Evolutionary conservation across 2,329 filamentous ascomycete genomes (phyloP).

Genomic region (Stachybotrys elegans): DNA sequence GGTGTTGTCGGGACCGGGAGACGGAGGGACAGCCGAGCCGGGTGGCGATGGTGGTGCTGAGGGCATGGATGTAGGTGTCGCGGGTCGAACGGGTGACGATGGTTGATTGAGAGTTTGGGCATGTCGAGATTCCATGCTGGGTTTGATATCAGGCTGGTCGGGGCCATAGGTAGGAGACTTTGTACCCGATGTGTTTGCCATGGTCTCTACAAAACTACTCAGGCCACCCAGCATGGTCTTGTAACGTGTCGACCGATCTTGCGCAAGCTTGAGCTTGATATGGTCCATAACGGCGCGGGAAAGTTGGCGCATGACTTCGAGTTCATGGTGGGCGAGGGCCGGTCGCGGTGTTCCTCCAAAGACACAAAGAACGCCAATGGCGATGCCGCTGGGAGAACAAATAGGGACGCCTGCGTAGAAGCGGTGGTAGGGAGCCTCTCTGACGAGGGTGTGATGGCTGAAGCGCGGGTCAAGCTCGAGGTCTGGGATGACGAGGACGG

Average conservation of each 20-base stretch:
- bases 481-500: neutral
- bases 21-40: neutral
- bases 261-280: neutral
- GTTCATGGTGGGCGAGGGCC: neutral
- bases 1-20: neutral
- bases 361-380: conserved; percentile 1
- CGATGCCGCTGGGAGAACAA: neutral
- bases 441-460: neutral
- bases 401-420: neutral
- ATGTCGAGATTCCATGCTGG: too few species aligned
- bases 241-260: neutral
- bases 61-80: neutral
- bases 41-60: neutral
- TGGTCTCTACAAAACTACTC: neutral
- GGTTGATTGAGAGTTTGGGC: too few species aligned
- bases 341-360: neutral
- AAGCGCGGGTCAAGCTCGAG: neutral
- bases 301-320: neutral
- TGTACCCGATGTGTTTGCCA: too few species aligned
- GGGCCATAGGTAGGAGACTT: too few species aligned
- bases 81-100: too few species aligned
- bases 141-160: too few species aligned
- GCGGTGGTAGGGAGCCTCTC: neutral
- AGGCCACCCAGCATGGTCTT: neutral
- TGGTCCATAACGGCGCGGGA: neutral